phyloP scores from a whole-genome alignment of 139 green algal genomes.

The Chlamydomonas sp. region DNA sequence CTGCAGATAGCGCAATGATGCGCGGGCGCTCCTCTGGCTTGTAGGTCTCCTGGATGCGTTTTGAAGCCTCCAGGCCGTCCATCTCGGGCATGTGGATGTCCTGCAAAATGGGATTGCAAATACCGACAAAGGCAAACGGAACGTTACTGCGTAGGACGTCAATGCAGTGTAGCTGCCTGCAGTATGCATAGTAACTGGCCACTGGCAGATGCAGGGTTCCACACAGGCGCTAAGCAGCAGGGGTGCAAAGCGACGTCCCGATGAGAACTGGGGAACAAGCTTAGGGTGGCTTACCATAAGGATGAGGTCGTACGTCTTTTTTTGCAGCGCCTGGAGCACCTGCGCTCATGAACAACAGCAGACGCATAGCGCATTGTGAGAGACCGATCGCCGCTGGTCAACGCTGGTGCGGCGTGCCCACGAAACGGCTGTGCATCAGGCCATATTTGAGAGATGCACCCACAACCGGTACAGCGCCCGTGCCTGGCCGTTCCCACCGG shows the following conservation, averaged over 20 bases:
- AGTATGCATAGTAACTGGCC: too few species aligned
- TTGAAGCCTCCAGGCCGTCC: conserved; percentile 80
- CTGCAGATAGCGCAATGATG: conserved; percentile 77
- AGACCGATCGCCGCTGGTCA: too few species aligned
- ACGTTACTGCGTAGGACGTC: too few species aligned
- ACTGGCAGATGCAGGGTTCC: too few species aligned
- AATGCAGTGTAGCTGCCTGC: too few species aligned
- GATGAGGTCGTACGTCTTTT: conserved; percentile 76
- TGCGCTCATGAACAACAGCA: too few species aligned
- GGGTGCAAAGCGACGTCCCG: background rate
- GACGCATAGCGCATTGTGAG: too few species aligned
- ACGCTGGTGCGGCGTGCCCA: too few species aligned
- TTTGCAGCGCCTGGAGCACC: too few species aligned
- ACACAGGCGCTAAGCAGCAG: background rate
- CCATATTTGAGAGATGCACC: too few species aligned
- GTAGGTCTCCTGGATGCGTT: conserved; percentile 58
- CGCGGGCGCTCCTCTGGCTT: conserved; percentile 50
- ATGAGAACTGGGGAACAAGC: background rate
- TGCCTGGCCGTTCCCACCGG: conserved; percentile 12
- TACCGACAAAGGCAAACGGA: background rate
- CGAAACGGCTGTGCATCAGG: too few species aligned
- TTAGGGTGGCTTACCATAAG: conserved; percentile 87
- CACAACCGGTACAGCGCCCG: too few species aligned
- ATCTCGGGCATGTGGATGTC: conserved; percentile 70
- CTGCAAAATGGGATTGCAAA: background rate